Evolutionary conservation across 768 basidiomycete species (phyloP), one percentile per base, ranked within the genome.

Genomic region (Royoungia palumana): DNA sequence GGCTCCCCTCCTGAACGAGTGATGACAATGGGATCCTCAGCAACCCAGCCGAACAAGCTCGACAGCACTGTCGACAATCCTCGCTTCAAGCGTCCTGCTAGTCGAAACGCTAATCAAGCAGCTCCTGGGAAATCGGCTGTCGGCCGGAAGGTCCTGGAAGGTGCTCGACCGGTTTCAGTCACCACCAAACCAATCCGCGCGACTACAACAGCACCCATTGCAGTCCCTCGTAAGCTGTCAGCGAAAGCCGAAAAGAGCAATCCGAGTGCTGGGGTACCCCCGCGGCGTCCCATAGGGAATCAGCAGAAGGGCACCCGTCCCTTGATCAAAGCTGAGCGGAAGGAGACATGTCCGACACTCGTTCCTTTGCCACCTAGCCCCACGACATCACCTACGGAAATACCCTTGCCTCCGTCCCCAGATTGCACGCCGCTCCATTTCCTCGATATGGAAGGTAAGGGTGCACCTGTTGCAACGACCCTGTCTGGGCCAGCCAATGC

Each of bases 331-430:
- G 30, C 49, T 8, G 41, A 44, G 37, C 46, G 34, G 19, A 60
- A 65, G 42, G 51, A 49, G 27, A 42, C 17, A 10, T 42, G 49
- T 1, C 62, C 63, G 19, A 32, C 53, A 11, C 51, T 58, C 21
- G 41, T 60, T 39, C 55, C 56, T 41, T 39, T 55, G 4, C 61
- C 63, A 30, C 54, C 51, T 3, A 49, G 65, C 50, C 55, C 68
- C 41, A 36, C 56, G 42, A 24, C 51, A 49, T 7, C 54, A 0
- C 60, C 63, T 14, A 35, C 44, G 22, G 51, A 50, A 47, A 53
- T 62, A 35, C 57, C 62, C 9, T 44, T 65, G 19, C 53, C 60
- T 4, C 35, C 51, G 2, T 65, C 63, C 25, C 63, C 55, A 14
- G 43, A 54, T 20, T 41, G 43, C 24, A 49, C 21, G 11, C 35